Evolutionary conservation across 139 green algal genomes (phyloP), one percentile per base, ranked within the genome.

Genomic region (Nannochloris sp.): DNA sequence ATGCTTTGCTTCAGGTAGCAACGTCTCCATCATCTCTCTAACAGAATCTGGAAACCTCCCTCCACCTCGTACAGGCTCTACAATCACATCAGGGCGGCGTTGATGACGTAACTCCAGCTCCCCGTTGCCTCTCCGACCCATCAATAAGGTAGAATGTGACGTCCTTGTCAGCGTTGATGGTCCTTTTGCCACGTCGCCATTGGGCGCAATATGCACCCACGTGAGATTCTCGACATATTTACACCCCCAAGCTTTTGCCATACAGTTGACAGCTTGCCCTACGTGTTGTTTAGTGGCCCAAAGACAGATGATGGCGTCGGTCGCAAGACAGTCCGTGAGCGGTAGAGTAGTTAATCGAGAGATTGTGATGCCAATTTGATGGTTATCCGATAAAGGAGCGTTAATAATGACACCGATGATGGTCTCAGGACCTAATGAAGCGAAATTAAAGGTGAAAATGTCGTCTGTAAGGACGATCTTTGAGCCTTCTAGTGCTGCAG

Each of bases 81-180:
- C 51, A 24, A 51, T 19, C 42, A 51, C 42, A 19, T 51, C 42
- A 51, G 42, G 19, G 19, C 42, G 19, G 42, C 42, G 42, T 19
- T 51, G 42, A 51, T 51, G 42, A 27, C 42, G 42, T 19, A 51
- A 19, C 42, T 51, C 42, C 19, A 51, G 19, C 42, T 19, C 42
- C 19, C 36, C 30, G 29, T 23, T 38, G 10, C 56, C 56, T 2
- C 56, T 37, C 10, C 56, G 56, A 24, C 56, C 56, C 29, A 64
- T 15, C 56, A 64, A 25, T 38, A 64, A 38, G 4, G 56, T 64
- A 12, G 29, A 27, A 39, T 64, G 56, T 13, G 56, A 64, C 37
- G 29, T 3, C 10, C 34, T 35, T 27, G 51, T 54, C 56, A 64
- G 56, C 5, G 56, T 23, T 6, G 23, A 13, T 4, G 29, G 56